Conservation (phyloP, 306 rosid species). For the Calophaca sinica region DNA sequence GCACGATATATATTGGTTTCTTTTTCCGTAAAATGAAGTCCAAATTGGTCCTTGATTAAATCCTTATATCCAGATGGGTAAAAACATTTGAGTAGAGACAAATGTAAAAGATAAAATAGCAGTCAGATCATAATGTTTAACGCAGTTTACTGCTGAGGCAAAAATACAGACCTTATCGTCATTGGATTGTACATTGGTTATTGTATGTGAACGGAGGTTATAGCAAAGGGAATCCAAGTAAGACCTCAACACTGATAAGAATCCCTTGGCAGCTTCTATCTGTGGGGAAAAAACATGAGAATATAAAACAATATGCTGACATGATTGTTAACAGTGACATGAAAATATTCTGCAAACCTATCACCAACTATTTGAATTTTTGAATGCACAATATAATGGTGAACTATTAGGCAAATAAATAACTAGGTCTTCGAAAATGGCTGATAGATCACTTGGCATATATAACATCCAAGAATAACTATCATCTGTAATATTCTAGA, state of each 20-base stretch:
- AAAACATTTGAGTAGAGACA: neutral
- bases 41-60: conserved; percentile 8
- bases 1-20: neutral
- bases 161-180: conserved; percentile 84
- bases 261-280: conserved; percentile 89
- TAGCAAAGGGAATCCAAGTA: conserved; percentile 93
- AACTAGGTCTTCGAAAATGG: conserved; percentile 6
- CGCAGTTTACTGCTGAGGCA: neutral
- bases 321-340: conserved; percentile 1
- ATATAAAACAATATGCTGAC: conserved; percentile 22
- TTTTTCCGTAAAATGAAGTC: neutral
- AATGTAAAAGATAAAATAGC: neutral
- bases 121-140: conserved; percentile 32
- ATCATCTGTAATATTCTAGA: neutral
- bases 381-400: conserved; percentile 12
- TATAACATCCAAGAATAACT: conserved; percentile 1
- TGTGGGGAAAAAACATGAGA: conserved; percentile 42
- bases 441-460: neutral
- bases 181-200: conserved; percentile 96
- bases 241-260: conserved; percentile 73
- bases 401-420: conserved; percentile 2
- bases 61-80: conserved; percentile 15
- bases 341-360: conserved; percentile 22
- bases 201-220: conserved; percentile 93
- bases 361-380: conserved; percentile 22